Evolutionary conservation across 2,329 filamentous ascomycete genomes (phyloP).

Genomic region (Curvularia hawaiiensis): DNA sequence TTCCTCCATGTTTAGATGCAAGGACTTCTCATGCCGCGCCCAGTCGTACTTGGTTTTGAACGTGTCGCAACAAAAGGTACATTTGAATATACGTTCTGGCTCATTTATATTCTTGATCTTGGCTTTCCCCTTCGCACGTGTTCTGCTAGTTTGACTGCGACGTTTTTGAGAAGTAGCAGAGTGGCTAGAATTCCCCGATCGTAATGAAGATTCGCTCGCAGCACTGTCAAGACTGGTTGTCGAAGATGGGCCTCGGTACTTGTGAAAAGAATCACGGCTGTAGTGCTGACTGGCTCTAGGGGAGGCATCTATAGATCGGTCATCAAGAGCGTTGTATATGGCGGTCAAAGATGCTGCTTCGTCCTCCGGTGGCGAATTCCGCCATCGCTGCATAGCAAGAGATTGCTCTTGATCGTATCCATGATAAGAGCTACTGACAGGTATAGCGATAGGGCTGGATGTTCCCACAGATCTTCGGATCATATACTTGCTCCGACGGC

Average conservation of each 20-base stretch:
- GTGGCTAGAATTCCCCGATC: conserved; percentile 52
- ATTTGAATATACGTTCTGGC: conserved; percentile 31
- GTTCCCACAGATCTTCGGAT: conserved; percentile 13
- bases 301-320: conserved; percentile 11
- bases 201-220: conserved; percentile 54
- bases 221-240: conserved; percentile 48
- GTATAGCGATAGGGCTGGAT: conserved; percentile 19
- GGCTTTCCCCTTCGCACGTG: conserved; percentile 10
- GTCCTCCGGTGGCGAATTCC: conserved; percentile 68
- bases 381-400: conserved; percentile 66
- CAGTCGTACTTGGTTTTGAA: conserved; percentile 41
- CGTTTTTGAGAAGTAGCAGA: conserved; percentile 51
- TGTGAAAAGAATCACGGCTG: conserved; percentile 32
- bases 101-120: conserved; percentile 16
- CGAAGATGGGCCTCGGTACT: conserved; percentile 52
- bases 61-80: conserved; percentile 38
- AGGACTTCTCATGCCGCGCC: conserved; percentile 35
- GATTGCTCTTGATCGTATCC: conserved; percentile 17
- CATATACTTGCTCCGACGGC: conserved; percentile 25
- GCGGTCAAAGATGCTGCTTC: conserved; percentile 66
- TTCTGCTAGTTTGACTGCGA: conserved; percentile 21
- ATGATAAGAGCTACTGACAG: neutral
- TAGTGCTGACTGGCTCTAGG: conserved; percentile 29
- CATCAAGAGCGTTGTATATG: conserved; percentile 63
- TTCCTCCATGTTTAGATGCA: conserved; percentile 35